Evolutionary conservation across 2,329 filamentous ascomycete species (phyloP).

Genomic region (Nigrospora oryzae): DNA sequence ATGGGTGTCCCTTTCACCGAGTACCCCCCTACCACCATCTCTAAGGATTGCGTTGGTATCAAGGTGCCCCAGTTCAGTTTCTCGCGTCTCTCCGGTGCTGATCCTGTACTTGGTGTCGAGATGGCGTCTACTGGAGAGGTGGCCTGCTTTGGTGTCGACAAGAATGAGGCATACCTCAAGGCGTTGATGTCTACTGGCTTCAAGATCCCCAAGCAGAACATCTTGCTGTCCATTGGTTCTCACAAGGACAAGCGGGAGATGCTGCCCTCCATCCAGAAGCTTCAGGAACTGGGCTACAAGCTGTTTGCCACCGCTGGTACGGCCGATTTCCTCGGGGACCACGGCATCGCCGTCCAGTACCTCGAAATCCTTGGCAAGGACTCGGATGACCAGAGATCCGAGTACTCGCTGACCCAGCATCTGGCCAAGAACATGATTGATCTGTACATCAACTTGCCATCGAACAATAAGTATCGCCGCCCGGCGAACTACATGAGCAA

Average conservation of each 20-base stretch:
- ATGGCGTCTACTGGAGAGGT: slow-evolving; percentile 99
- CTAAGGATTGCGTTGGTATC: slow-evolving; percentile 80
- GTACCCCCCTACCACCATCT: slow-evolving; percentile 71
- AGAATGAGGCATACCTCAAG: slow-evolving; percentile 97
- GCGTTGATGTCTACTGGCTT: slow-evolving; percentile 93
- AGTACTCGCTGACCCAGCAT: slow-evolving; percentile 96
- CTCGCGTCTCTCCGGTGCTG: slow-evolving; percentile 89
- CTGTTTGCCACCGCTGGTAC: slow-evolving; percentile 95
- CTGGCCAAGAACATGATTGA: slow-evolving; percentile 97
- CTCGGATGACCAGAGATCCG: slow-evolving; percentile 79
- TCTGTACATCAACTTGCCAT: slow-evolving; percentile 98
- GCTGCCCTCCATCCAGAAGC: slow-evolving; percentile 82
- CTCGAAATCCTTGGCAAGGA: slow-evolving; percentile 75
- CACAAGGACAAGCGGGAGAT: slow-evolving; percentile 99
- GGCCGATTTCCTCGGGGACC: slow-evolving; percentile 90
- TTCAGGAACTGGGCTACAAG: slow-evolving; percentile 88
- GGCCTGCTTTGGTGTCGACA: slow-evolving; percentile 89
- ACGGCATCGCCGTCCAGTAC: slow-evolving; percentile 87
- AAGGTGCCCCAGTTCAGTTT: slow-evolving; percentile 99
- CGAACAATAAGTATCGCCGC: slow-evolving; percentile 91
- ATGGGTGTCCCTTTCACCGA: slow-evolving; percentile 73
- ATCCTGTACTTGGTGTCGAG: slow-evolving; percentile 93
- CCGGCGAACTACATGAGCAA: slow-evolving; percentile 98
- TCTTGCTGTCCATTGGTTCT: slow-evolving; percentile 88
- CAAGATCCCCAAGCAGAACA: slow-evolving; percentile 90